A percentile compares a stretch with the other conserved stretches of the same genome.
phyloP scores from a whole-genome alignment of 257 asterid genomes.

The Petunia axillaris region DNA sequence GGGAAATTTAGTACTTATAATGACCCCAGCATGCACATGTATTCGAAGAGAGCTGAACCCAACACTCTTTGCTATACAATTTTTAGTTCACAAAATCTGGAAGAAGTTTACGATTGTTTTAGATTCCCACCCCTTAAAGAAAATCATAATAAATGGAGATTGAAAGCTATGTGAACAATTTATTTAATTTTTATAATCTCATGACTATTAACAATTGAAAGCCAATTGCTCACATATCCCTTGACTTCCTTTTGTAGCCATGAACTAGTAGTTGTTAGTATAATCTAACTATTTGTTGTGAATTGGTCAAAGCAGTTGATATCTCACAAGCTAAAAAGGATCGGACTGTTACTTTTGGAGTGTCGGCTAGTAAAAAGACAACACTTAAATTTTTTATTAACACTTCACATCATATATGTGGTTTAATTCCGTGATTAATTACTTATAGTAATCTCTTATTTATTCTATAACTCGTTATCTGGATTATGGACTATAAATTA shows the following conservation, averaged over 20 bases:
- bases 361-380: neutral
- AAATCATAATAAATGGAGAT: neutral
- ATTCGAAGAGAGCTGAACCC: neutral
- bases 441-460: neutral
- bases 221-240: too few species aligned
- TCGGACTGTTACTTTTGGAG: neutral
- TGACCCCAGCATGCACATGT: constrained; percentile 18
- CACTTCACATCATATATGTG: neutral
- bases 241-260: too few species aligned
- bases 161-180: neutral
- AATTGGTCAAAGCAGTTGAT: neutral
- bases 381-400: neutral
- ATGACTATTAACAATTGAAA: too few species aligned
- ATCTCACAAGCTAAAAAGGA: neutral
- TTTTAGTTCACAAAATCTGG: neutral
- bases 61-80: neutral
- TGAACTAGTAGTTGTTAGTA: too few species aligned
- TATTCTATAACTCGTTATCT: neutral
- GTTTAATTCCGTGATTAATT: neutral
- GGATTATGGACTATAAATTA: neutral
- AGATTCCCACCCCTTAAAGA: neutral
- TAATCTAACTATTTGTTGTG: neutral
- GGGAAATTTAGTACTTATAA: constrained; percentile 13
- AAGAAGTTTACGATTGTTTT: too few species aligned
- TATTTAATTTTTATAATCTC: too few species aligned